Conservation (phyloP, 1,284 basidiomycete species). For the Albatrellus sp. region DNA sequence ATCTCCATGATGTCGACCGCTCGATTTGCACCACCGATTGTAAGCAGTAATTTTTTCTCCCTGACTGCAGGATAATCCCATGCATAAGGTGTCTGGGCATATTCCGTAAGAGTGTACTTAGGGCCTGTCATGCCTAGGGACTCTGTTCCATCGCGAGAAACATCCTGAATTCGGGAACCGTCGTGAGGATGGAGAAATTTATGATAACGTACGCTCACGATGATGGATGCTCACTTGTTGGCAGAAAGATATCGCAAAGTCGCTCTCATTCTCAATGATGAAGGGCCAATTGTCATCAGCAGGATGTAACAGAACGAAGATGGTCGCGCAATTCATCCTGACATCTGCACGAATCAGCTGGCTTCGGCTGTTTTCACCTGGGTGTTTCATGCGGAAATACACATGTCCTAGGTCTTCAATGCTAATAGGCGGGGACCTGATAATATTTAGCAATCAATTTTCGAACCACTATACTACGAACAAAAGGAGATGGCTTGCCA, state of each 20-base stretch:
- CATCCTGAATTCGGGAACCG: constrained; percentile 29
- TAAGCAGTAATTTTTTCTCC: constrained; percentile 74
- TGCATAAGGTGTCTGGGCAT: constrained; percentile 59
- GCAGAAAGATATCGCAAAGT: constrained; percentile 57
- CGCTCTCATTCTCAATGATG: constrained; percentile 82
- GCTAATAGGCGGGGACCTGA: constrained; percentile 87
- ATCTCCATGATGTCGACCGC: constrained; percentile 94
- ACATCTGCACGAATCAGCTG: constrained; percentile 77
- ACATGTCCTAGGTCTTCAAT: constrained; percentile 85
- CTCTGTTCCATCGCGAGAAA: constrained; percentile 26
- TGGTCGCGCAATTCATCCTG: constrained; percentile 77
- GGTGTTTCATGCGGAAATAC: constrained; percentile 57
- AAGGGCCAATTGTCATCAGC: constrained; percentile 83
- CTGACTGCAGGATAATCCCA: constrained; percentile 90
- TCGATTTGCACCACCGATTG: constrained; percentile 55
- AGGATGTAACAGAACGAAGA: constrained; percentile 70
- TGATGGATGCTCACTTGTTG: constrained; percentile 49
- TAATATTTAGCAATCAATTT: background rate
- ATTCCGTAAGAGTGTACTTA: constrained; percentile 48
- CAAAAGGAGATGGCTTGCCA: constrained; percentile 45
- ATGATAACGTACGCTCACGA: background rate
- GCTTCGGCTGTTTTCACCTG: constrained; percentile 26
- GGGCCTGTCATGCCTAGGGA: constrained; percentile 22
- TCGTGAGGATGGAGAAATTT: background rate
- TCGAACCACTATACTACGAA: background rate